Evolutionary conservation across 2,329 filamentous ascomycete genomes (phyloP).

Genomic region (Onygena corvina): DNA sequence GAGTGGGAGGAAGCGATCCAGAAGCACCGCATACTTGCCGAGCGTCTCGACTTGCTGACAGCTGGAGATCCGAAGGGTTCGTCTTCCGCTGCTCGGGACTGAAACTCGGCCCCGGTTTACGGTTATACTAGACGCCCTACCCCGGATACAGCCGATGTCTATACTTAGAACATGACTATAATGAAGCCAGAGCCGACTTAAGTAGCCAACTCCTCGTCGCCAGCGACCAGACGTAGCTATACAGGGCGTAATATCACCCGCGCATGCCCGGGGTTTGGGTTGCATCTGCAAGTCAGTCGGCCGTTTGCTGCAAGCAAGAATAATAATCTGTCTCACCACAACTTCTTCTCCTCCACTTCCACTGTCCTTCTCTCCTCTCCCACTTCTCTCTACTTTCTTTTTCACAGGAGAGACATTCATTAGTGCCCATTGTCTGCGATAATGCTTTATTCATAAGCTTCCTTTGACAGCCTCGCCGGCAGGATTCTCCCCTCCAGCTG

Average conservation of each 20-base stretch:
- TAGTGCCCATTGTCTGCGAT: not conserved
- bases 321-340: too few relatives aligned
- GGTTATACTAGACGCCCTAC: not conserved
- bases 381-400: not conserved
- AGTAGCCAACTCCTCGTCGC: too few relatives aligned
- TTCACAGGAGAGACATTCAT: not conserved
- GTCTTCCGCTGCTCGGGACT: not conserved
- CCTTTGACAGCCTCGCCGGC: conserved; percentile 1
- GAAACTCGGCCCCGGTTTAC: not conserved
- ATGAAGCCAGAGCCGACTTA: too few relatives aligned
- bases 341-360: not conserved
- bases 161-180: not conserved
- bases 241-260: too few relatives aligned
- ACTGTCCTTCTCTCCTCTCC: conserved; percentile 11
- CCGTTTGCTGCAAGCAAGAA: too few relatives aligned
- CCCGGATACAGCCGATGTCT: not conserved
- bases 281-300: too few relatives aligned
- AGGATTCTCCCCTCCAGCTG: too few relatives aligned
- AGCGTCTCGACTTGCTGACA: conserved; percentile 42
- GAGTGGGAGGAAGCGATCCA: conserved; percentile 84
- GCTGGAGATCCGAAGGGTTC: not conserved
- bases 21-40: conserved; percentile 73
- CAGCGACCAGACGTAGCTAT: too few relatives aligned
- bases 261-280: too few relatives aligned
- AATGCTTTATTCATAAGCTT: conserved; percentile 4